These are phyloP conservation scores for Baeospora myosura DNA, from an alignment of 1,284 basidiomycete species.

Conservation along the genomic window DNA sequence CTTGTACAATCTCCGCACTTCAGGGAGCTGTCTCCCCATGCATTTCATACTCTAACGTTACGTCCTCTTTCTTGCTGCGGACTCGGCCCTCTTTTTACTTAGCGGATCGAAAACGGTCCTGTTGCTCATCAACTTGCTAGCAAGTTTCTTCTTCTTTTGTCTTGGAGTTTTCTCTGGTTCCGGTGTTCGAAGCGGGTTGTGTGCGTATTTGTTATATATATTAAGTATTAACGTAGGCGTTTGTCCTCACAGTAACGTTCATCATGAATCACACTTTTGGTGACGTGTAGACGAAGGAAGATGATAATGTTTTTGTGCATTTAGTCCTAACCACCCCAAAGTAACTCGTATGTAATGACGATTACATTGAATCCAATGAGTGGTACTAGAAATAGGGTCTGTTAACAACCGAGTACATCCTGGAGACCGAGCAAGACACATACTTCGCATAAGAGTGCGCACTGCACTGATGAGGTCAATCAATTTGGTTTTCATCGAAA, in stretches of 20 bases:
- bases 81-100: too few relatives aligned
- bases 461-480: constrained; percentile 92
- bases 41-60: too few relatives aligned
- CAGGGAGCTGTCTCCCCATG: too few relatives aligned
- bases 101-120: too few relatives aligned
- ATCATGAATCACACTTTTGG: too few relatives aligned
- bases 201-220: constrained; percentile 1
- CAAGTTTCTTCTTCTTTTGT: too few relatives aligned
- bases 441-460: constrained; percentile 93
- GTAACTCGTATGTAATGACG: constrained; percentile 13
- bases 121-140: too few relatives aligned
- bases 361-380: constrained; percentile 13
- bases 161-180: constrained; percentile 1
- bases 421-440: constrained; percentile 18
- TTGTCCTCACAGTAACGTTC: too few relatives aligned
- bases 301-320: neutral
- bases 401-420: neutral
- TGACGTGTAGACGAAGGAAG: too few relatives aligned
- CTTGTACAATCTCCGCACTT: too few relatives aligned
- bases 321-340: constrained; percentile 9
- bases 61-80: too few relatives aligned
- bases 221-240: neutral
- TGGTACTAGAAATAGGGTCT: constrained; percentile 9
- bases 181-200: neutral
- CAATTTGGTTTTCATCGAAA: constrained; percentile 77